Evolutionary conservation across 129 eudicot genomes (phyloP).

Genomic region (Flaveria trinervia): DNA sequence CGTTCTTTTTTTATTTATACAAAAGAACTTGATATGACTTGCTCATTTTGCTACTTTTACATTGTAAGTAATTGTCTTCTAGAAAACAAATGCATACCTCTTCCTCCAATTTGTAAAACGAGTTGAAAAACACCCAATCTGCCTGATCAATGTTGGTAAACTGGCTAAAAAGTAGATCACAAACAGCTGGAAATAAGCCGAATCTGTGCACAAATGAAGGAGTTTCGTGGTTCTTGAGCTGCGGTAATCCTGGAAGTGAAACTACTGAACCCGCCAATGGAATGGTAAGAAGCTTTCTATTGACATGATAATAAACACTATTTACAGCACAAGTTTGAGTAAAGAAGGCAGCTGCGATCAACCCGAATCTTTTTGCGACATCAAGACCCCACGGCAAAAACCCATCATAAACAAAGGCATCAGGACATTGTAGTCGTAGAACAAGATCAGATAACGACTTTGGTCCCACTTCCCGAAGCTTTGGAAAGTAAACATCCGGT

Average conservation of each 20-base stretch:
- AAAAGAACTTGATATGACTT: no score
- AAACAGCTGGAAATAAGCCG: slow-evolving; percentile 39
- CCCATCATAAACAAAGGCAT: slow-evolving; percentile 41
- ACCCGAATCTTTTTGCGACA: slow-evolving; percentile 45
- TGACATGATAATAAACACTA: slow-evolving; percentile 47
- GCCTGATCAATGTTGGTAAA: slow-evolving; percentile 43
- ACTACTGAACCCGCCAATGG: slow-evolving; percentile 37
- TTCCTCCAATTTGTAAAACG: slow-evolving; percentile 47
- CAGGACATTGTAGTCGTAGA: slow-evolving; percentile 29
- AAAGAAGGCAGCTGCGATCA: slow-evolving; percentile 46
- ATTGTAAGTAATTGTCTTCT: no score
- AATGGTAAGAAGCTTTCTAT: slow-evolving; percentile 28
- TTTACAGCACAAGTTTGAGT: slow-evolving; percentile 68
- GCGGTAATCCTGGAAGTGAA: slow-evolving; percentile 50
- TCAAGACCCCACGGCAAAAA: slow-evolving; percentile 60
- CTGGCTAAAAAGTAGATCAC: slow-evolving; percentile 37
- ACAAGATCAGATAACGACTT: slow-evolving; percentile 40
- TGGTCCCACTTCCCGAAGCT: slow-evolving; percentile 39
- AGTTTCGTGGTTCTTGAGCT: slow-evolving; percentile 35
- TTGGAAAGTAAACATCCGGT: slow-evolving; percentile 25
- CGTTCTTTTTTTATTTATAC: no score
- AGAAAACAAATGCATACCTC: slow-evolving; percentile 31
- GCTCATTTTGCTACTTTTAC: no score
- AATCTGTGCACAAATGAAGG: slow-evolving; percentile 50
- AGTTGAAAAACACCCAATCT: slow-evolving; percentile 50